phyloP scores from a whole-genome alignment of 75 land plant species.

The Cupressus sempervirens region DNA sequence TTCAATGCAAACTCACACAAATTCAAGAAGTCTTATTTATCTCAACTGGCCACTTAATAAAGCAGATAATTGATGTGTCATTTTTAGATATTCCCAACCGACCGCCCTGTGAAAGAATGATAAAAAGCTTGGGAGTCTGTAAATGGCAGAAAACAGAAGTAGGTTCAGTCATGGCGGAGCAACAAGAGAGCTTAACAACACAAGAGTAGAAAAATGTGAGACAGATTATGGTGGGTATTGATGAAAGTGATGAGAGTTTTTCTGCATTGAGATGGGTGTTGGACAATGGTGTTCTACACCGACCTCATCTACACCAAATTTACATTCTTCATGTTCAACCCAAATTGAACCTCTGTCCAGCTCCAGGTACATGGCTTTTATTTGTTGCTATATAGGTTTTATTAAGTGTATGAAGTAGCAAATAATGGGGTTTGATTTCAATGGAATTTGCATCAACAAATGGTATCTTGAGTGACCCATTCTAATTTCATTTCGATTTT shows the following conservation, averaged over 20 bases:
- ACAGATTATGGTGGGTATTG: slow-evolving; percentile 39
- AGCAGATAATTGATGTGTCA: not conserved
- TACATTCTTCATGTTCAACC: not conserved
- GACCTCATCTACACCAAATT: not conserved
- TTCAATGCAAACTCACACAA: no score
- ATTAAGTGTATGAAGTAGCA: no score
- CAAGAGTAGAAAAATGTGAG: slow-evolving; percentile 1
- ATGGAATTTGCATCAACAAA: no score
- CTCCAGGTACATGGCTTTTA: not conserved
- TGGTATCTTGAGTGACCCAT: no score
- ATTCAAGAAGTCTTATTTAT: no score
- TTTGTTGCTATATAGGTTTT: no score
- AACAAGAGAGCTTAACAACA: no score
- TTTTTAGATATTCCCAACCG: not conserved
- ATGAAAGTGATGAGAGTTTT: slow-evolving; percentile 56
- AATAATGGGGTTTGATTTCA: no score
- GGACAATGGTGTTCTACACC: slow-evolving; percentile 14
- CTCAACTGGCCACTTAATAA: not conserved
- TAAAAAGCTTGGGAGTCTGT: not conserved
- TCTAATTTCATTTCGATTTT: no score
- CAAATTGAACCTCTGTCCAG: not conserved
- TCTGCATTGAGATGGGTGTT: slow-evolving; percentile 49
- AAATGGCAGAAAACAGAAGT: not conserved
- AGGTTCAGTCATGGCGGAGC: not conserved
- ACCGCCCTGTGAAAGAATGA: not conserved